Evolutionary conservation across 805 yeast genomes (phyloP).

Genomic region (Cyberlindnera lachancei): DNA sequence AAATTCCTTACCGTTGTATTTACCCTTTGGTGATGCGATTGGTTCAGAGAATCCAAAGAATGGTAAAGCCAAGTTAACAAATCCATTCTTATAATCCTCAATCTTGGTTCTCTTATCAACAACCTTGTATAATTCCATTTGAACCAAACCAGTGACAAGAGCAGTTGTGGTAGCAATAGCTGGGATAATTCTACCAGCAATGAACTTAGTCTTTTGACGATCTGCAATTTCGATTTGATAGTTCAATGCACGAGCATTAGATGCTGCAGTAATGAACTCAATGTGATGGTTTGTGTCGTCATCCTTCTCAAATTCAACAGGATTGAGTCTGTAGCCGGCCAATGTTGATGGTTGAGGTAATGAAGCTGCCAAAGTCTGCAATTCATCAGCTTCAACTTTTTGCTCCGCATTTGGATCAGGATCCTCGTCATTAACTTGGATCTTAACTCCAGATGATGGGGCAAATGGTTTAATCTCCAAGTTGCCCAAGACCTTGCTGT

Average conservation of each 20-base stretch:
- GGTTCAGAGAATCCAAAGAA: constrained; percentile 98
- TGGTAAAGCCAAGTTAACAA: constrained; percentile 86
- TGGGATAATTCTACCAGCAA: constrained; percentile 97
- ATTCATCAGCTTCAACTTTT: constrained; percentile 50
- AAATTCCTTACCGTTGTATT: constrained; percentile 69
- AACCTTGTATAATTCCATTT: constrained; percentile 87
- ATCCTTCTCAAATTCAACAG: constrained; percentile 97
- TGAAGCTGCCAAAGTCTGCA: constrained; percentile 61
- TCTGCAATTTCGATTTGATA: constrained; percentile 87
- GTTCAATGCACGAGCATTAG: constrained; percentile 91
- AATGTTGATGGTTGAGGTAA: constrained; percentile 85
- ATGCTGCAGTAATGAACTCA: constrained; percentile 92
- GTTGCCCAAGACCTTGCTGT: constrained; percentile 43
- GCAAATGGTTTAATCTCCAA: constrained; percentile 54
- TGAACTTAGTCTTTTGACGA: constrained; percentile 83
- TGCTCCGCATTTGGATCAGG: constrained; percentile 71
- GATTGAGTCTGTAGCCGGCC: constrained; percentile 78
- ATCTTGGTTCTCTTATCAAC: constrained; percentile 66
- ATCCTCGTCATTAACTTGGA: constrained; percentile 81
- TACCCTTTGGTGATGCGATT: constrained; percentile 72
- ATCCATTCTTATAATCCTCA: constrained; percentile 89
- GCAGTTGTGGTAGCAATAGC: constrained; percentile 99
- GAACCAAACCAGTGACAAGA: constrained; percentile 88
- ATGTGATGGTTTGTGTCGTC: constrained; percentile 96
- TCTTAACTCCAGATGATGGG: constrained; percentile 70